A percentile compares a stretch with the other conserved stretches of the same genome.
Evolutionary conservation across 306 rosid species (phyloP).

Genomic region (Glycyrrhiza uralensis): DNA sequence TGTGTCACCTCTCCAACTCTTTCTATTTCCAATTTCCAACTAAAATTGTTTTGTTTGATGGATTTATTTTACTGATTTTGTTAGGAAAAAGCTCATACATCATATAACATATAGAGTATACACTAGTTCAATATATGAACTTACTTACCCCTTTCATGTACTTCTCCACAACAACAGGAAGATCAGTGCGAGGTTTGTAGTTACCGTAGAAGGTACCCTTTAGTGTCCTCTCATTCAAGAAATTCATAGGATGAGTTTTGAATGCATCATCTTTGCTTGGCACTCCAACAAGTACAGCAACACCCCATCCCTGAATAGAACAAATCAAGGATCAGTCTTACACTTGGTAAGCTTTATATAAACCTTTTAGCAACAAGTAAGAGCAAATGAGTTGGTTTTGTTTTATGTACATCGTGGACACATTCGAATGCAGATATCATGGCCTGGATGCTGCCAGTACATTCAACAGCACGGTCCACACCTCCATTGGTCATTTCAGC

Average conservation of each 20-base stretch:
- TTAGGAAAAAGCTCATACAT: too few species aligned
- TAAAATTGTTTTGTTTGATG: too few species aligned
- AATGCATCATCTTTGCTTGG: constrained; percentile 82
- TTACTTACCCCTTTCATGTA: constrained; percentile 57
- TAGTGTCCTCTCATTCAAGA: constrained; percentile 80
- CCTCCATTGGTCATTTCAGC: constrained; percentile 89
- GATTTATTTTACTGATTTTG: too few species aligned
- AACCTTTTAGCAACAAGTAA: neutral
- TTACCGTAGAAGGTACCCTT: constrained; percentile 94
- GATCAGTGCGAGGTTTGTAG: constrained; percentile 79
- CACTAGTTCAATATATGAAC: neutral
- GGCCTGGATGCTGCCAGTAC: constrained; percentile 85
- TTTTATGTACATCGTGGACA: constrained; percentile 67
- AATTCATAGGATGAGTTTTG: constrained; percentile 72
- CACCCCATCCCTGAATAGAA: constrained; percentile 80
- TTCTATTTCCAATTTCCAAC: too few species aligned
- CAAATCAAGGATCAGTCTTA: neutral
- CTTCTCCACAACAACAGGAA: constrained; percentile 70
- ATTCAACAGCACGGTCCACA: constrained; percentile 85
- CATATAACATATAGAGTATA: too few species aligned
- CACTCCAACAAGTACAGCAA: constrained; percentile 91
- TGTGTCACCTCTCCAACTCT: too few species aligned
- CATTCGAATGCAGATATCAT: constrained; percentile 94
- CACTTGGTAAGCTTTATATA: neutral
- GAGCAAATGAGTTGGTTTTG: neutral